A percentile compares a stretch with the other conserved stretches of the same genome.
Evolutionary conservation across 495 filamentous ascomycete species (phyloP).

Genomic region (Daldinia caldariorum): DNA sequence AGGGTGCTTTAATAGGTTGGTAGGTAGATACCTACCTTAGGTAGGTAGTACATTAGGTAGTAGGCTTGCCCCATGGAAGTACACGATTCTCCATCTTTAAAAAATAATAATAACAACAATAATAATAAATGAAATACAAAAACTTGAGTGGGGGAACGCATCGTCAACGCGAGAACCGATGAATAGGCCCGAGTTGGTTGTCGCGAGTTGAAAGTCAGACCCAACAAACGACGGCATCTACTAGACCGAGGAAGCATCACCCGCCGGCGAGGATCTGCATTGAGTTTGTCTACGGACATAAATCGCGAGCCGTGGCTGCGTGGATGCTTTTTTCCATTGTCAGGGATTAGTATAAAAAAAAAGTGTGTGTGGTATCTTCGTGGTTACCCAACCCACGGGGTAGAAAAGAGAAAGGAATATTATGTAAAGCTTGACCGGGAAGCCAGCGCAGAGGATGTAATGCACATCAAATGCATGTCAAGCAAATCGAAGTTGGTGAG

Average conservation of each 20-base stretch:
- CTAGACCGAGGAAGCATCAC: conserved; percentile 33
- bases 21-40: too few species aligned
- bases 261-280: conserved; percentile 35
- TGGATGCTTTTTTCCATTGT: conserved; percentile 8
- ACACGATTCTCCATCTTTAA: conserved; percentile 25
- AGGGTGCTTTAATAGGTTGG: not conserved
- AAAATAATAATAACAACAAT: too few species aligned
- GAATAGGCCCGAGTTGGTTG: conserved; percentile 42
- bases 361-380: conserved; percentile 21
- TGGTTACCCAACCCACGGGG: conserved; percentile 44
- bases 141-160: conserved; percentile 34
- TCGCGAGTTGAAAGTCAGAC: conserved; percentile 33
- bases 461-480: not conserved
- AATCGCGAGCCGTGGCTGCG: conserved; percentile 15
- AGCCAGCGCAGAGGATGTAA: conserved; percentile 13
- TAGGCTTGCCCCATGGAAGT: too few species aligned
- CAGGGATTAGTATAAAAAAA: conserved; percentile 22
- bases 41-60: too few species aligned
- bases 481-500: not conserved
- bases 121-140: conserved; percentile 31
- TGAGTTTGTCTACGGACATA: conserved; percentile 14
- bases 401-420: conserved; percentile 9
- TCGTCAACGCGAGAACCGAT: conserved; percentile 40
- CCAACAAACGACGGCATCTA: conserved; percentile 39
- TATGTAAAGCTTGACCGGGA: not conserved